A percentile compares a stretch with the other conserved stretches of the same genome.
Evolutionary conservation across 139 green algal species (phyloP).

Genomic region (Pseudopediastrum boryanum): DNA sequence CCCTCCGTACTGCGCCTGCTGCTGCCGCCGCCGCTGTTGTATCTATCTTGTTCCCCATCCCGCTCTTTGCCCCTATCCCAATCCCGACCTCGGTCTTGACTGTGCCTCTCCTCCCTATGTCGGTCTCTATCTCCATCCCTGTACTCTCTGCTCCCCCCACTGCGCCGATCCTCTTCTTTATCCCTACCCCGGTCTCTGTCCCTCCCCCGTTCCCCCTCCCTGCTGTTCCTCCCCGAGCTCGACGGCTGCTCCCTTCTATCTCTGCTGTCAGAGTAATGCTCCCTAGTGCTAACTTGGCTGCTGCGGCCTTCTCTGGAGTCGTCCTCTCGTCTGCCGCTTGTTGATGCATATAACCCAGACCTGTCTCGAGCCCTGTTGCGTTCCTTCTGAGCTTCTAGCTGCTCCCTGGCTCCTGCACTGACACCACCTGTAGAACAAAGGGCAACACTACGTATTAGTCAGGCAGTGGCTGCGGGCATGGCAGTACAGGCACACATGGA

Average conservation of each 20-base stretch:
- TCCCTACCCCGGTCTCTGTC: constrained; percentile 27
- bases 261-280: constrained; percentile 7
- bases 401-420: constrained; percentile 33
- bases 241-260: too few species aligned
- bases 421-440: constrained; percentile 37
- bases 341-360: constrained; percentile 46
- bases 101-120: constrained; percentile 3
- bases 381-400: constrained; percentile 27
- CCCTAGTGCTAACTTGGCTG: background rate
- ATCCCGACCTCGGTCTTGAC: background rate
- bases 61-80: constrained; percentile 14
- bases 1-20: constrained; percentile 13
- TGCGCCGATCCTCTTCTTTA: background rate
- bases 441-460: constrained; percentile 24
- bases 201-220: constrained; percentile 2
- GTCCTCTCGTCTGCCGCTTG: constrained; percentile 5
- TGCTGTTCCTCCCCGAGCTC: too few species aligned
- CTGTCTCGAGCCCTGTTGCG: constrained; percentile 38
- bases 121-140: background rate
- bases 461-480: background rate
- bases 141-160: background rate
- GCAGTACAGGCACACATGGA: too few species aligned
- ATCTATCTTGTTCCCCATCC: background rate
- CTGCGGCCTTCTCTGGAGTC: background rate
- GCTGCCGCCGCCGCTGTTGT: background rate